Conservation (phyloP, 192 early-diverging fungal species). For the Coemansia aciculifera region DNA sequence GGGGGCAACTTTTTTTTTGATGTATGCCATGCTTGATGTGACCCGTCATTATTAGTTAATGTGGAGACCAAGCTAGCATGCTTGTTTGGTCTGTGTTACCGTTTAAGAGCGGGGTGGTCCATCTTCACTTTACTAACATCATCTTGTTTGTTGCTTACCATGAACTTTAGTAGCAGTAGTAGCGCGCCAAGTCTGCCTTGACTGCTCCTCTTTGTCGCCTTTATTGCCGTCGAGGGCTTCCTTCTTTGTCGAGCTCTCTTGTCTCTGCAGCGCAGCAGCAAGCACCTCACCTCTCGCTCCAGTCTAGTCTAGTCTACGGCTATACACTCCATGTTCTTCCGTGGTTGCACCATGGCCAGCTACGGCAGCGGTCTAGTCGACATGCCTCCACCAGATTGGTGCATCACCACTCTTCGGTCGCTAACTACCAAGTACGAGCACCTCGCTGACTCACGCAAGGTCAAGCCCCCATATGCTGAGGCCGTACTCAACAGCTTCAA, state of each 20-base stretch:
- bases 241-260: conserved; percentile 2
- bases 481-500: conserved; percentile 58
- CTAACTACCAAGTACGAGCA: conserved; percentile 56
- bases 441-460: conserved; percentile 51
- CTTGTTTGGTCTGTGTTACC: neutral
- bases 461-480: conserved; percentile 53
- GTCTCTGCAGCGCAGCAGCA: conserved; percentile 21
- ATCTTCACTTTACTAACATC: neutral
- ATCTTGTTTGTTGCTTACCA: neutral
- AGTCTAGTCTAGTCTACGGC: neutral
- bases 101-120: neutral
- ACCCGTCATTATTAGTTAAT: neutral
- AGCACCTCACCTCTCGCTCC: neutral
- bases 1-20: neutral
- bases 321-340: conserved; percentile 27
- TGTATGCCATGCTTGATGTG: neutral
- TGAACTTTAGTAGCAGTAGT: neutral
- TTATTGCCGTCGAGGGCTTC: neutral
- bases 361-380: conserved; percentile 21
- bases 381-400: conserved; percentile 53
- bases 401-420: conserved; percentile 44
- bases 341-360: conserved; percentile 11
- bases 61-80: neutral
- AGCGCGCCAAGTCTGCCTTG: neutral
- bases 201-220: neutral